Conservation (phyloP, 2,329 filamentous ascomycete genomes). For the Waltergamsia citrina region DNA sequence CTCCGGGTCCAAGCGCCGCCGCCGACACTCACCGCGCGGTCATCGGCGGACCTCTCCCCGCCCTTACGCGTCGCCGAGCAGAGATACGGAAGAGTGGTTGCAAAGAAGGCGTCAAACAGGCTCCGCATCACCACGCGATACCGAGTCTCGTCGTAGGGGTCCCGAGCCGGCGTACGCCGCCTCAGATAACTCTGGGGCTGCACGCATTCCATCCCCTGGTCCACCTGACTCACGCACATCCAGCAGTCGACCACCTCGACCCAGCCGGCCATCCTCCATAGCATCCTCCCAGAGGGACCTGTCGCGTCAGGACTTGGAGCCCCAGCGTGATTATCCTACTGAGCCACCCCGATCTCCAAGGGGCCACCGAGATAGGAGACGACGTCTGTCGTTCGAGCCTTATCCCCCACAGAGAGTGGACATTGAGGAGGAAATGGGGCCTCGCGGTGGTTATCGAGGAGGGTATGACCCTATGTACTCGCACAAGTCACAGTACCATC, state of each 20-base stretch:
- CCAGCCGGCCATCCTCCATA: too few relatives aligned
- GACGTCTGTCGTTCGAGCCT: constrained; percentile 14
- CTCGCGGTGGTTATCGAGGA: constrained; percentile 31
- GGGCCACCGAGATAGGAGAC: constrained; percentile 14
- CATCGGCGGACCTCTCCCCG: constrained; percentile 19
- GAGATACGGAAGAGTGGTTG: constrained; percentile 9
- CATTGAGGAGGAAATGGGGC: constrained; percentile 39
- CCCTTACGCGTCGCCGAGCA: constrained; percentile 16
- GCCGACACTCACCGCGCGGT: constrained; percentile 21
- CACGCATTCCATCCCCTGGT: constrained; percentile 1
- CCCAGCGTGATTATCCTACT: background rate
- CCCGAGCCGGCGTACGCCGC: background rate
- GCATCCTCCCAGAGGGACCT: background rate
- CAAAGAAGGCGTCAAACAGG: constrained; percentile 12
- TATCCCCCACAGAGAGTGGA: constrained; percentile 37
- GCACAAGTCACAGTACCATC: constrained; percentile 23
- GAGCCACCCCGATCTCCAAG: constrained; percentile 11
- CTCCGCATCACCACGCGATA: constrained; percentile 10
- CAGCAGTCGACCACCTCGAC: background rate
- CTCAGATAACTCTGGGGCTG: too few relatives aligned
- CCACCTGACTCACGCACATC: constrained; percentile 13
- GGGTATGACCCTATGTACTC: constrained; percentile 28
- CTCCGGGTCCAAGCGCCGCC: constrained; percentile 17
- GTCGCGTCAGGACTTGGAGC: background rate
- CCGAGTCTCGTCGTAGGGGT: background rate